Evolutionary conservation across 2,329 filamentous ascomycete species (phyloP).

Genomic region (Botrytis byssoidea): DNA sequence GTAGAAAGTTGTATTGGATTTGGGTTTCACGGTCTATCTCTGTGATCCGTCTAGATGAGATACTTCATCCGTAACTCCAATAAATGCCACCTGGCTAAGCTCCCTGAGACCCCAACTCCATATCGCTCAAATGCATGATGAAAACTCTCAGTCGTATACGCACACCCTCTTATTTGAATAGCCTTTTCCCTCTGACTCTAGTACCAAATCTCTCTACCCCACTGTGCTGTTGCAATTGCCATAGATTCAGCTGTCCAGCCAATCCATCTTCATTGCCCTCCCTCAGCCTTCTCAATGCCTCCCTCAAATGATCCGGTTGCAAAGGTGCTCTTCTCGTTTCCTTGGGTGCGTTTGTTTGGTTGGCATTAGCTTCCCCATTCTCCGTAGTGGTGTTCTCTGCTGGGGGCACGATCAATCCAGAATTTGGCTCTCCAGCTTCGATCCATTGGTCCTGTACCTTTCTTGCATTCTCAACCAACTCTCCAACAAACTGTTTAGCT

Average conservation of each 20-base stretch:
- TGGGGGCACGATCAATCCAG: slow-evolving; percentile 49
- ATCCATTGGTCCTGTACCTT: slow-evolving; percentile 72
- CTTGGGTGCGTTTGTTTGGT: slow-evolving; percentile 38
- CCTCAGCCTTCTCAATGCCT: slow-evolving; percentile 69
- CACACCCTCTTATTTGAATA: slow-evolving; percentile 33
- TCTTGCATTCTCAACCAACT: slow-evolving; percentile 70
- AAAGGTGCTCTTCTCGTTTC: slow-evolving; percentile 55
- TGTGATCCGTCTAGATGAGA: slow-evolving; percentile 38
- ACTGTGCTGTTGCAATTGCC: slow-evolving; percentile 59
- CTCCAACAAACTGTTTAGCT: slow-evolving; percentile 73
- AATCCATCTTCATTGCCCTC: slow-evolving; percentile 57
- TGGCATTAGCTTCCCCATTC: slow-evolving; percentile 27
- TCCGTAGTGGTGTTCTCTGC: slow-evolving; percentile 23
- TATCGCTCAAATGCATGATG: slow-evolving; percentile 10
- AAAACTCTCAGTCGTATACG: background rate
- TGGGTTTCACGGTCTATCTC: background rate
- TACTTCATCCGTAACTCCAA: slow-evolving; percentile 35
- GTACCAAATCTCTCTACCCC: slow-evolving; percentile 57
- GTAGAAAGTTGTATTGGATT: background rate
- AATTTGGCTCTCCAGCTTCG: slow-evolving; percentile 56
- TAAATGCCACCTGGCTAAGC: background rate
- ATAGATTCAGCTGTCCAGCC: slow-evolving; percentile 58
- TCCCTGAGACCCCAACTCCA: background rate
- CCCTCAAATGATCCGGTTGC: slow-evolving; percentile 71
- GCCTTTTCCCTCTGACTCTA: slow-evolving; percentile 35